A percentile compares a stretch with the other conserved stretches of the same genome.
phyloP scores from a whole-genome alignment of 352 stramenopile species.

The Phytophthora multivora region DNA sequence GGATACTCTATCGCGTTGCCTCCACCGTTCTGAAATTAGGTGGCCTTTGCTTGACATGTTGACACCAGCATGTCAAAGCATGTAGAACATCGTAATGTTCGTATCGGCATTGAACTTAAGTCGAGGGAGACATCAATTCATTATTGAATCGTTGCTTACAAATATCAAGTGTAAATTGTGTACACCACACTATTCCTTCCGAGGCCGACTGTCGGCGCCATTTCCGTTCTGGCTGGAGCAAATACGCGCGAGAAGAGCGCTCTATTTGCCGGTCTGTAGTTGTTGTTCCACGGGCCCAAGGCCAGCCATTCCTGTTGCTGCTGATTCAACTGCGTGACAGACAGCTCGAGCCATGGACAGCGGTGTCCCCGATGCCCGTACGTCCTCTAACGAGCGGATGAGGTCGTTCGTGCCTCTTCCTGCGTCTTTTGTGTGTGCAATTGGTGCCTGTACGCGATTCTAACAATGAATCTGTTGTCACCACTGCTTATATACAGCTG shows the following conservation, averaged over 20 bases:
- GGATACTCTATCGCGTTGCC: too few relatives aligned
- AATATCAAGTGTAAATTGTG: conserved; percentile 33
- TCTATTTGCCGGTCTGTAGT: background rate
- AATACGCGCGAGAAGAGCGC: conserved; percentile 12
- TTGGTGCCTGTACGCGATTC: background rate
- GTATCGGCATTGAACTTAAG: conserved; percentile 12
- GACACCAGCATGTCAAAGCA: background rate
- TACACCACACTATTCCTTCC: conserved; percentile 20
- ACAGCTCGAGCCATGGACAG: conserved; percentile 19
- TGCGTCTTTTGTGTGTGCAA: conserved; percentile 6
- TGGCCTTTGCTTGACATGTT: background rate
- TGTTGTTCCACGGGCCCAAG: background rate
- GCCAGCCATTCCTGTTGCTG: background rate
- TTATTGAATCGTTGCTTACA: conserved; percentile 64
- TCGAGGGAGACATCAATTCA: conserved; percentile 35
- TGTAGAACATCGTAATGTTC: too few relatives aligned
- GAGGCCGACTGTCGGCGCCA: conserved; percentile 19
- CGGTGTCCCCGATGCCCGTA: conserved; percentile 4
- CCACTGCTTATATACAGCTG: conserved; percentile 1
- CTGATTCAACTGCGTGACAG: background rate
- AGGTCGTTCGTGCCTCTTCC: conserved; percentile 2
- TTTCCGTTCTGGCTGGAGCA: conserved; percentile 28
- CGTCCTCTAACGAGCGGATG: conserved; percentile 10
- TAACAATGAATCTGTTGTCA: background rate
- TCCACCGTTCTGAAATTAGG: background rate